phyloP scores from a whole-genome alignment of 2,329 filamentous ascomycete species.

The Penicillium sp. region DNA sequence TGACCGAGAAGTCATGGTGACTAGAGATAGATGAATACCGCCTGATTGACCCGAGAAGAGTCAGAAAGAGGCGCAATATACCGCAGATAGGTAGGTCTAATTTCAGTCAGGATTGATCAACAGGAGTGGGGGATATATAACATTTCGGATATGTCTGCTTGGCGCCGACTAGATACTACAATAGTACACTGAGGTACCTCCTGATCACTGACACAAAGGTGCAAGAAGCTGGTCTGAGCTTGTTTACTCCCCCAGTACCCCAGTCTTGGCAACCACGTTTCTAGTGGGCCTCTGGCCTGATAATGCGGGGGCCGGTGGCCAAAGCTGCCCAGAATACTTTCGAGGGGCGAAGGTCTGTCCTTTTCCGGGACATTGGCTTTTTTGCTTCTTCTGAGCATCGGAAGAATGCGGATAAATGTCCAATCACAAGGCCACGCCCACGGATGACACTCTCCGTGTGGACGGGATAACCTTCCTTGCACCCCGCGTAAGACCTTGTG shows the following conservation, averaged over 20 bases:
- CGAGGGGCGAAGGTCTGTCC: not conserved
- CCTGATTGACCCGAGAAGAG: too few species aligned
- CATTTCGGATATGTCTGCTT: constrained; percentile 9
- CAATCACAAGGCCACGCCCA: not conserved
- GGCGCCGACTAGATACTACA: not conserved
- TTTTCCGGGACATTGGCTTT: not conserved
- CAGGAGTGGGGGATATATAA: constrained; percentile 5
- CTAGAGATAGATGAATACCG: not conserved
- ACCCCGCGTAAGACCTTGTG: not conserved
- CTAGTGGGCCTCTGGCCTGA: constrained; percentile 1
- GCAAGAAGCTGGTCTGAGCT: not conserved
- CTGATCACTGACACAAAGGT: not conserved
- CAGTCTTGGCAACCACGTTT: constrained; percentile 8
- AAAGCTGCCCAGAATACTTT: not conserved
- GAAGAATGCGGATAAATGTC: not conserved
- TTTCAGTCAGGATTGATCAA: not conserved
- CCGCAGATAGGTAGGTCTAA: too few species aligned
- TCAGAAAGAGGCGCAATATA: too few species aligned
- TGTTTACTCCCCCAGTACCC: constrained; percentile 4
- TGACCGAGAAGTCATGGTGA: constrained; percentile 9
- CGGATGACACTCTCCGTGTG: not conserved
- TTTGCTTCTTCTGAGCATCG: not conserved
- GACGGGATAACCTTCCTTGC: not conserved
- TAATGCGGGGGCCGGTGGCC: constrained; percentile 9
- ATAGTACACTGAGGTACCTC: too few species aligned